Conservation (phyloP, 2,329 filamentous ascomycete genomes). For the Lecanicillium sp. region DNA sequence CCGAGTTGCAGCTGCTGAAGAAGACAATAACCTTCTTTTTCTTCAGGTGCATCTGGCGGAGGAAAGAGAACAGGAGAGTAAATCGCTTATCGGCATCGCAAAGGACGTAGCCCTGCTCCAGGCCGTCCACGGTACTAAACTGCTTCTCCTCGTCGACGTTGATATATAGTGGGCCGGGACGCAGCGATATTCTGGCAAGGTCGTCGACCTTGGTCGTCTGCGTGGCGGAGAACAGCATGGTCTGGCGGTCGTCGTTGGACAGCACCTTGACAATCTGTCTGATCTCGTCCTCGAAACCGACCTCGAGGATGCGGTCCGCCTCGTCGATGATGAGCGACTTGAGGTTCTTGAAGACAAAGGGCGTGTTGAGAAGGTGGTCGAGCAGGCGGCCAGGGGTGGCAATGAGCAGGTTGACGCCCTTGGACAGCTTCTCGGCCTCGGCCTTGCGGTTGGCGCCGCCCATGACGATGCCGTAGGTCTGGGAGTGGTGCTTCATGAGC, state of each 20-base stretch:
- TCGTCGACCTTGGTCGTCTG: slow-evolving; percentile 98
- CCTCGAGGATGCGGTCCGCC: slow-evolving; percentile 91
- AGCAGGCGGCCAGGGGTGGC: slow-evolving; percentile 88
- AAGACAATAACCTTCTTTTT: slow-evolving; percentile 99
- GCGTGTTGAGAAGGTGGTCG: slow-evolving; percentile 90
- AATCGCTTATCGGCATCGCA: slow-evolving; percentile 94
- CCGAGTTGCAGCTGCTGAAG: slow-evolving; percentile 85
- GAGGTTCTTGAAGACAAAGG: slow-evolving; percentile 87
- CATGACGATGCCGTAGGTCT: slow-evolving; percentile 91
- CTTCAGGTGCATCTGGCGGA: slow-evolving; percentile 68
- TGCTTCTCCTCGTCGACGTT: slow-evolving; percentile 90
- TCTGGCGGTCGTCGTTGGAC: slow-evolving; percentile 80
- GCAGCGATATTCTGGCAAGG: slow-evolving; percentile 85
- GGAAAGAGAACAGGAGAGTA: slow-evolving; percentile 85
- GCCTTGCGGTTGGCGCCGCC: slow-evolving; percentile 87
- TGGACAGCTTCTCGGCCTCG: slow-evolving; percentile 87
- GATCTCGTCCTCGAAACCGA: slow-evolving; percentile 99
- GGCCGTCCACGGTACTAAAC: slow-evolving; percentile 83
- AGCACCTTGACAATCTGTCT: slow-evolving; percentile 92
- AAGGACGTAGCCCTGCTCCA: slow-evolving; percentile 93
- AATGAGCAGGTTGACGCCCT: slow-evolving; percentile 91
- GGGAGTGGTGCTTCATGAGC: slow-evolving; percentile 89
- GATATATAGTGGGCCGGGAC: slow-evolving; percentile 88
- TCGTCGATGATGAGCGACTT: slow-evolving; percentile 93
- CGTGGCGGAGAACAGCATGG: slow-evolving; percentile 97